Evolutionary conservation across 768 basidiomycete genomes (phyloP).

Genomic region (Gyrodon lividus): DNA sequence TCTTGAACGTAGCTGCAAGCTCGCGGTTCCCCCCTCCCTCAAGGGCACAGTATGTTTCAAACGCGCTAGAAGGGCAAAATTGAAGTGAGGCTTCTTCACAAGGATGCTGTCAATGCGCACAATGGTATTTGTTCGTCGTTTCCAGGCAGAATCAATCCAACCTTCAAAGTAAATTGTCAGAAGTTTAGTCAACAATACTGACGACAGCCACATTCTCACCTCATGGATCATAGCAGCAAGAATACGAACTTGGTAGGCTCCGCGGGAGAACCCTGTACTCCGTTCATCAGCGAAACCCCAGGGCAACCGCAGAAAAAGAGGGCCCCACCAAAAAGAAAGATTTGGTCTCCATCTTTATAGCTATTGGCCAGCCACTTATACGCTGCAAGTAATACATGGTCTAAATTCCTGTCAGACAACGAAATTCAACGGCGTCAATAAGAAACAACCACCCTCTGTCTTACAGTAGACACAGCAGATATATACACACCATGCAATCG

Average conservation of each 20-base stretch:
- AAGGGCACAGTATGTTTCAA: constrained; percentile 26
- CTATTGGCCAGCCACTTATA: constrained; percentile 35
- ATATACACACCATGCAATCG: constrained; percentile 29
- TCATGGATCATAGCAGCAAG: constrained; percentile 38
- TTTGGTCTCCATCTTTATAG: constrained; percentile 29
- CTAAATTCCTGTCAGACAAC: constrained; percentile 28
- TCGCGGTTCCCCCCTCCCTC: constrained; percentile 8
- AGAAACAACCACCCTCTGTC: too few species aligned
- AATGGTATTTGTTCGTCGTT: constrained; percentile 38
- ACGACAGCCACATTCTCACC: constrained; percentile 14
- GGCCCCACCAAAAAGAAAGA: constrained; percentile 39
- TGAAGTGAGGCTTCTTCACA: not conserved
- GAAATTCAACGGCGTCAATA: not conserved
- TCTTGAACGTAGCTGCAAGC: constrained; percentile 28
- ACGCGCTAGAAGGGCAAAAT: constrained; percentile 24
- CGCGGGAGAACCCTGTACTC: constrained; percentile 41
- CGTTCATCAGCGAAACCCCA: not conserved
- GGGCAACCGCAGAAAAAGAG: too few species aligned
- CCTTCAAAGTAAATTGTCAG: constrained; percentile 16
- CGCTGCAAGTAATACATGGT: constrained; percentile 24
- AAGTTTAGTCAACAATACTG: too few species aligned
- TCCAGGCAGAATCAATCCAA: constrained; percentile 32
- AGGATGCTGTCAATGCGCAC: constrained; percentile 16
- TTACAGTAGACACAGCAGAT: not conserved
- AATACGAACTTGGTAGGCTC: constrained; percentile 40